These are phyloP conservation scores for Pseudozyma sp. DNA, from an alignment of 1,284 basidiomycete genomes.

Conservation along the genomic window DNA sequence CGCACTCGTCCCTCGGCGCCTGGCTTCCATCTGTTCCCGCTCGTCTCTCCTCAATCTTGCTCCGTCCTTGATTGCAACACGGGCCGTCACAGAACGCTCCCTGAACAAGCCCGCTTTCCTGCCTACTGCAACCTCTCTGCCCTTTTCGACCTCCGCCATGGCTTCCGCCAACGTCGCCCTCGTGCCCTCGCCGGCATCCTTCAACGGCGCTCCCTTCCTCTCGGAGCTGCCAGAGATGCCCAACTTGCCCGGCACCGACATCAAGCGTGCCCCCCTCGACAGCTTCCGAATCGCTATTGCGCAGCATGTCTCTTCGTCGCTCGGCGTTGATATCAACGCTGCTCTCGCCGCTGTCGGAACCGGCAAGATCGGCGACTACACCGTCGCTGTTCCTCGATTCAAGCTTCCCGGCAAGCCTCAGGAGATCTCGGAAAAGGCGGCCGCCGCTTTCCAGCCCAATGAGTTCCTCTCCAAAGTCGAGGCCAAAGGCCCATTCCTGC, in stretches of 20 bases:
- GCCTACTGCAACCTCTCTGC: neutral
- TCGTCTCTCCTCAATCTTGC: constrained; percentile 9
- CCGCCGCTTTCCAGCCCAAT: constrained; percentile 71
- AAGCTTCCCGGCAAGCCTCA: constrained; percentile 85
- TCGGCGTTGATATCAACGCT: constrained; percentile 73
- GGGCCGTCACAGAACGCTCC: constrained; percentile 5
- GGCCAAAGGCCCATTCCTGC: constrained; percentile 62
- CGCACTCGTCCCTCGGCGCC: constrained; percentile 25
- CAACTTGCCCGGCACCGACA: constrained; percentile 72
- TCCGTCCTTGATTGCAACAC: constrained; percentile 4
- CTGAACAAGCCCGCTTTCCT: constrained; percentile 1
- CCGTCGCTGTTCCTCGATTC: constrained; percentile 90
- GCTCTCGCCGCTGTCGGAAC: constrained; percentile 88
- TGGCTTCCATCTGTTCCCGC: constrained; percentile 30
- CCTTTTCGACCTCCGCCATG: constrained; percentile 45
- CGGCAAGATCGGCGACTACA: constrained; percentile 88
- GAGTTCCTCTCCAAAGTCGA: constrained; percentile 55
- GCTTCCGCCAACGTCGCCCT: constrained; percentile 41
- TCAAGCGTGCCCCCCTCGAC: constrained; percentile 80
- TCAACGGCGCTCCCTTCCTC: constrained; percentile 70
- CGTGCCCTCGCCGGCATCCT: constrained; percentile 52
- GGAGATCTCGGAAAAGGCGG: constrained; percentile 80
- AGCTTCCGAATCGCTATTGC: constrained; percentile 87
- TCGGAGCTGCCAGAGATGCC: constrained; percentile 66
- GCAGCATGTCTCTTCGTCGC: constrained; percentile 77